Base-by-base conservation (phyloP, 352 stramenopile species). In the Blastocystis hominis region DNA sequence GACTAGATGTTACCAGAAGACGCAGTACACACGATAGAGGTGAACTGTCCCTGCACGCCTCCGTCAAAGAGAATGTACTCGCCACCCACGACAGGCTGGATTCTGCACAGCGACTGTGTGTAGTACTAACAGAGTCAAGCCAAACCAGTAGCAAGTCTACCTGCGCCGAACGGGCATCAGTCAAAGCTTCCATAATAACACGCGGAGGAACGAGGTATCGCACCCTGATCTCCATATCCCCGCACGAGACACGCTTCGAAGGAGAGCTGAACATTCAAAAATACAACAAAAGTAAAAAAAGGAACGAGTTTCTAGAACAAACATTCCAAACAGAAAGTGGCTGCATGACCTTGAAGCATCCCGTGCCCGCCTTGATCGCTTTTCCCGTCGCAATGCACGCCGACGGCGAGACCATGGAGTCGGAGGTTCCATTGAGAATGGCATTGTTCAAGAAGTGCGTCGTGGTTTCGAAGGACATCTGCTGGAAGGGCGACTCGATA, bases 401-500 rank as follows among this genome's bases (percentile, higher is more conserved):
- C 7, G 76, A 86, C 17, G 76, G 76, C 38, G 76, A 64, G 40
- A 59, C n/a, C 76, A 86, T 86, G 6, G 38, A 47, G 36, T 86
- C 84, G 0, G 55, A 68, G 0, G 94, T 89, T 36, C 93, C 92
- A 66, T 94, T 92, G 15, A 98, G 88, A 59, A 97, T 96, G 34
- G 97, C 96, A 79, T 98, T 91, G 9, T 95, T 97, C 80, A 99
- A 91, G 90, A 99, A 99, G 53, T 97, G 95, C 88, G 97, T 97
- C 38, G 96, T 99, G 53, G 96, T 99, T 91, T 99, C 97, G 91
- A 98, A 99, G 91, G 95, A 98, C 93, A 99, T 99, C 91, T 99
- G 95, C 89, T 98, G 92, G 89, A 98, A 97, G 34, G 95, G 93
- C 46, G 94, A 98, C 75, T 93, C 94, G 89, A 96, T 95, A 88